Evolutionary conservation across 2,329 filamentous ascomycete species (phyloP).

Genomic region (Escovopsis sp.): DNA sequence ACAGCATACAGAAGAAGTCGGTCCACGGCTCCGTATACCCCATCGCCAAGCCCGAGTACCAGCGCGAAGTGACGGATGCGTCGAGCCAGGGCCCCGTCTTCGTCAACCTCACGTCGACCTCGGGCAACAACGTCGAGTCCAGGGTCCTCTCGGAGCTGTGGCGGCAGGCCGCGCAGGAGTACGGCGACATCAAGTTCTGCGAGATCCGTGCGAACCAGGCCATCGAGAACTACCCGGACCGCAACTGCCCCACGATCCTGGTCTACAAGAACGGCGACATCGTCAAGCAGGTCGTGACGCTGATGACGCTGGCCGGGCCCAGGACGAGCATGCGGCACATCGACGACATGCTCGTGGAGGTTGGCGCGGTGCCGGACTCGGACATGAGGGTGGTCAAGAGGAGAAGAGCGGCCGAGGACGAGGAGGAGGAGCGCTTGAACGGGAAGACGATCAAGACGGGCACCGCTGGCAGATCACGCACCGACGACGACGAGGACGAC

Average conservation of each 20-base stretch:
- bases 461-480: constrained; percentile 29
- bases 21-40: constrained; percentile 86
- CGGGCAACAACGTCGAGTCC: constrained; percentile 66
- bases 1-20: constrained; percentile 57
- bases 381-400: constrained; percentile 63
- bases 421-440: constrained; percentile 35
- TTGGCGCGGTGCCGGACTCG: constrained; percentile 63
- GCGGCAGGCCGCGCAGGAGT: constrained; percentile 69
- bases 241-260: constrained; percentile 86
- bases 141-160: constrained; percentile 72
- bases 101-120: constrained; percentile 67
- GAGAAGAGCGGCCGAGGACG: constrained; percentile 44
- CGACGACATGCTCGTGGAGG: constrained; percentile 65
- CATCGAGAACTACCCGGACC: constrained; percentile 91
- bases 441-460: constrained; percentile 35
- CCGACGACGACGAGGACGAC: constrained; percentile 34
- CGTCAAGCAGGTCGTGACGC: constrained; percentile 77
- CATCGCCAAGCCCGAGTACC: constrained; percentile 87
- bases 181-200: constrained; percentile 93
- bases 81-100: constrained; percentile 56
- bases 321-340: constrained; percentile 59
- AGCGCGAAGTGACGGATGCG: constrained; percentile 79
- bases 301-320: constrained; percentile 62
- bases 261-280: constrained; percentile 91
- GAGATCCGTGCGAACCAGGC: constrained; percentile 86